phyloP scores from a whole-genome alignment of 176 grass and related monocot species.

The Musa acuminata region DNA sequence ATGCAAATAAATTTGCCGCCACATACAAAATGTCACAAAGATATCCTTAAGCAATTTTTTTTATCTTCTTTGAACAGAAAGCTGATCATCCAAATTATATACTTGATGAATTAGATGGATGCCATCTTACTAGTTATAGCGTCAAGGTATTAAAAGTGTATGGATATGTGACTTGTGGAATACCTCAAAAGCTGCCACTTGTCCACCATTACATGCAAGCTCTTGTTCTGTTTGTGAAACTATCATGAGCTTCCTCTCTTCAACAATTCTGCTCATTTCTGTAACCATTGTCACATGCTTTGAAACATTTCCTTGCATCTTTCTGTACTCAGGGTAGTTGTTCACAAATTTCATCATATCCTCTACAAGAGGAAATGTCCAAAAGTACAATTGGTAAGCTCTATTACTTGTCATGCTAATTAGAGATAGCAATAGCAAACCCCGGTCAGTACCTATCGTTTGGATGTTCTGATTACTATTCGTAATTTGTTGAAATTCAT shows the following conservation, averaged over 20 bases:
- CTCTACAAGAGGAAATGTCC: slow-evolving; percentile 37
- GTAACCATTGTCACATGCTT: slow-evolving; percentile 93
- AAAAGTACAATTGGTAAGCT: slow-evolving; percentile 1
- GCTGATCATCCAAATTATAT: too few relatives aligned
- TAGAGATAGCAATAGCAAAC: slow-evolving; percentile 9
- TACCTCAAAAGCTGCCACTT: slow-evolving; percentile 89
- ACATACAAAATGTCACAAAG: too few relatives aligned
- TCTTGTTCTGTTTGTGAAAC: slow-evolving; percentile 97
- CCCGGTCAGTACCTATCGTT: slow-evolving; percentile 52
- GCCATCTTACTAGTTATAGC: slow-evolving; percentile 2
- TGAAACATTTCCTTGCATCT: slow-evolving; percentile 93
- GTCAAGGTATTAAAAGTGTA: neutral
- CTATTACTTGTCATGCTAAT: slow-evolving; percentile 22
- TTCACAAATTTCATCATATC: slow-evolving; percentile 89
- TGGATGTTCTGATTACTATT: slow-evolving; percentile 94
- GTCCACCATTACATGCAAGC: slow-evolving; percentile 90
- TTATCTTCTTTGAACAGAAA: neutral
- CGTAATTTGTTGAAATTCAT: slow-evolving; percentile 98
- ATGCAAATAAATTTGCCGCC: too few relatives aligned
- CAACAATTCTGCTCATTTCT: slow-evolving; percentile 96
- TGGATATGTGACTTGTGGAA: neutral
- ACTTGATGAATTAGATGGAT: neutral
- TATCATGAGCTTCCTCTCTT: slow-evolving; percentile 85
- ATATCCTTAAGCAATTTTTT: neutral
- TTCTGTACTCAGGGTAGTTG: slow-evolving; percentile 92